Evolutionary conservation across 345 rosid species (phyloP).

Genomic region (Salix koriyanagi): DNA sequence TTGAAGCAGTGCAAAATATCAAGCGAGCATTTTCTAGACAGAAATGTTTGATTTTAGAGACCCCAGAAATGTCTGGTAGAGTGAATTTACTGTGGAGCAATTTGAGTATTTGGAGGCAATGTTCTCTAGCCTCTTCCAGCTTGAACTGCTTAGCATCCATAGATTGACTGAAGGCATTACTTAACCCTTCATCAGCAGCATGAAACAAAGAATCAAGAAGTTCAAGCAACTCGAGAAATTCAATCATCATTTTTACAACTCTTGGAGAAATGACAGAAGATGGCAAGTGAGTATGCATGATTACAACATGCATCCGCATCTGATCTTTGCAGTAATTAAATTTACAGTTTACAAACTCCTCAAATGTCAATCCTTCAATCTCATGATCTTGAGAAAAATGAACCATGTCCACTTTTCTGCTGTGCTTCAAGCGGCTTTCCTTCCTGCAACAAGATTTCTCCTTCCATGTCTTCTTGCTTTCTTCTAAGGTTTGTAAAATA

Average conservation of each 20-base stretch:
- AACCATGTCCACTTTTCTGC: no score
- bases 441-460: no score
- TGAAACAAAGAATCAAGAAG: background rate
- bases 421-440: no score
- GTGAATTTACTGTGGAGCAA: background rate
- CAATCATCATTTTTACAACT: conserved; percentile 25
- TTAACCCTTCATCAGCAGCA: background rate
- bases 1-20: conserved; percentile 8
- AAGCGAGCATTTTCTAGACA: conserved; percentile 9
- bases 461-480: no score
- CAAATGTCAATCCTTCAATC: background rate
- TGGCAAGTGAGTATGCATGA: conserved; percentile 38
- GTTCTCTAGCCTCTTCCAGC: background rate
- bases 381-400: no score
- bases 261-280: conserved; percentile 22
- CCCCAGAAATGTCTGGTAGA: background rate
- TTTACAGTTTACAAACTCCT: conserved; percentile 15
- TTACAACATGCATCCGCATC: conserved; percentile 18
- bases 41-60: background rate
- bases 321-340: conserved; percentile 2
- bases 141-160: background rate
- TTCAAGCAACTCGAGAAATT: conserved; percentile 18
- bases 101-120: background rate
- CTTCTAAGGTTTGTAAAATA: no score
- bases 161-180: background rate